phyloP scores from a whole-genome alignment of 768 basidiomycete genomes.

The Mycena capillaripes region DNA sequence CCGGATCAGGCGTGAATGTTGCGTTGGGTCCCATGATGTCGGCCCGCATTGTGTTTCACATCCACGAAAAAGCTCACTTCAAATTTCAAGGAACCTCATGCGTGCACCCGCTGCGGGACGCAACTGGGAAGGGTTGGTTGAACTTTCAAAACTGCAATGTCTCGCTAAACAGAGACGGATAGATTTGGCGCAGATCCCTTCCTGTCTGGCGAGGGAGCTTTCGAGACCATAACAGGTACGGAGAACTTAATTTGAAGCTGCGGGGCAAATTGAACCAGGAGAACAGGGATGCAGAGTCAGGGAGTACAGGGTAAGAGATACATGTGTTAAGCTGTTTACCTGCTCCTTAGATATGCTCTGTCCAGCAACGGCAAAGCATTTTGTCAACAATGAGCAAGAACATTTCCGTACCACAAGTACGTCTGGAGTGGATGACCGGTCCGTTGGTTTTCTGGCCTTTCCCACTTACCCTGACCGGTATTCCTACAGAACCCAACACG shows the following conservation, averaged over 20 bases:
- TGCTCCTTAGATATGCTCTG: too few species aligned
- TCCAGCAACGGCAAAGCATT: constrained; percentile 32
- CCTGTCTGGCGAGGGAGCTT: constrained; percentile 49
- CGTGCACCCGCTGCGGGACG: constrained; percentile 46
- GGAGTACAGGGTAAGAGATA: constrained; percentile 44
- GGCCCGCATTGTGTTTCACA: background rate
- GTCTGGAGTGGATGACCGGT: constrained; percentile 61
- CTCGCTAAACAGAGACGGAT: background rate
- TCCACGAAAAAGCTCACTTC: background rate
- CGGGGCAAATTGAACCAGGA: constrained; percentile 47
- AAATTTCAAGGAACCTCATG: constrained; percentile 38
- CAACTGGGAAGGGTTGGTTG: constrained; percentile 49
- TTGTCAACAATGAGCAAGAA: constrained; percentile 42
- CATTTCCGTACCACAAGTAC: constrained; percentile 57
- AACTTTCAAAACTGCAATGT: background rate
- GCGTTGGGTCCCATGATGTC: constrained; percentile 47
- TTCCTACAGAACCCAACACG: constrained; percentile 56
- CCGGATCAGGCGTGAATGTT: constrained; percentile 47
- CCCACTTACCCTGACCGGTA: background rate
- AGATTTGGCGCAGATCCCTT: constrained; percentile 56
- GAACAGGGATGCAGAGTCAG: constrained; percentile 52
- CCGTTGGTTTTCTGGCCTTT: constrained; percentile 9
- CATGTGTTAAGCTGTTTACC: background rate
- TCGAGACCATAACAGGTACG: constrained; percentile 28
- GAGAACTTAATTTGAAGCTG: background rate